Evolutionary conservation across 768 basidiomycete species (phyloP), one percentile per base, ranked within the genome.

Genomic region (Botryobasidium botryosum): DNA sequence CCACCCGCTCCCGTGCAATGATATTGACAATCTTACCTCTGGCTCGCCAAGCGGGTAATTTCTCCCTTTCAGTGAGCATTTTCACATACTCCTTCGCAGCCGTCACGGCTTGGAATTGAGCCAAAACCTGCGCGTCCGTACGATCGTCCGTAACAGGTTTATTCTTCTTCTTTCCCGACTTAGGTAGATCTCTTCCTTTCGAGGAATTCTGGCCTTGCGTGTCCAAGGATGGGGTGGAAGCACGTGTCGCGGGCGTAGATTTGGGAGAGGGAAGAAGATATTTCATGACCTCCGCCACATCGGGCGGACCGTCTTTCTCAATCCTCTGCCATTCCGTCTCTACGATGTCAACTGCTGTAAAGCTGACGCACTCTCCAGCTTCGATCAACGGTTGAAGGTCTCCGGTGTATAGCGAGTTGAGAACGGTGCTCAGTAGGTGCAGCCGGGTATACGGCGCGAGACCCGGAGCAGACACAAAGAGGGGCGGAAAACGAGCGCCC

Each of bases 371-470:
- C 55, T 82, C 77, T 0, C 74, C 79, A 1, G 67, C 58, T 46
- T 77, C 71, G n/a, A 76, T 57, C 32, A 83, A 72, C 12, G 1
- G 18, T 5, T 57, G 55, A 17, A 62, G 55, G 53, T 62, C 63
- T 20, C 58, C 55, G 43, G 59, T 41, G 18, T 69, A 65, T 70
- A 62, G 59, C 7, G 68, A 70, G 4, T 57, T 43, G n/a, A 88
- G 64, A 17, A 88, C 63, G 21, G 64, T 63, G 3, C 76, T 70
- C 27, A 85, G 68, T n/a, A 94, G 68, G 55, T 91, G 77, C 3
- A 92, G 70, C 18, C 85, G 76, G 45, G 91, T 64, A 58, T 92
- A 92, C 1, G 85, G 71, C 0, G 90, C 72, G 3, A 79, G 65
- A 1, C 72, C 69, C 1, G 62, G 55, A 1, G 84, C 86, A 1